Base-by-base conservation (phyloP, 805 yeast species). In the Kazachstania africana region DNA sequence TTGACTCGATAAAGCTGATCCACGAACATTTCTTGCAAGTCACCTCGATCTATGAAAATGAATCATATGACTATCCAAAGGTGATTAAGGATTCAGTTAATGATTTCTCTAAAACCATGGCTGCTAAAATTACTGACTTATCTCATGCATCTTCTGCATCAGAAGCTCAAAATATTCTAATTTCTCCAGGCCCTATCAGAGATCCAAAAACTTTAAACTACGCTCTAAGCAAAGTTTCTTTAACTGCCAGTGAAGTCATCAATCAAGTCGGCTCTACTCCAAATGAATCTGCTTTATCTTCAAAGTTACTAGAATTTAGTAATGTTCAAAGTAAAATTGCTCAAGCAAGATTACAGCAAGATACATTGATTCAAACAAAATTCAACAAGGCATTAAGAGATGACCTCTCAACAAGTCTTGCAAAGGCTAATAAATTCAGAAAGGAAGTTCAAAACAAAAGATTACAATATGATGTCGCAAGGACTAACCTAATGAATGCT, bases 11-110 rank as follows among this genome's bases (percentile, higher is more conserved):
- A 55, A 75, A 78, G 60, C 59, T 66, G 29, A 75, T 81, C 35
- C 80, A 78, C 64, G 67, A 62, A 42, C 67, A 68, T 47, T 55
- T 75, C 36, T 57, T 73, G 22, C 55, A 68, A 14, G 72, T 75
- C 26, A 65, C 78, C 14, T 44, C 61, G 12, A 57, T 62, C 24
- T 82, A 78, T 57, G 87, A 78, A 47, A 69, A 62, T 43, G 94
- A 81, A 57, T 69, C 79, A 30, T 83, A 82, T 57, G 94, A 82
- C 57, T 82, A 82, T 54, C 94, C 94, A 8, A 70, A 74, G 34
- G 76, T 77, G 45, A 62, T 57, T 20, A 75, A 68, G 45, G 94
- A 83, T 50, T 73, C 85, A n/a, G 70, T 82, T 40, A 65, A 68
- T 30, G 87, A 78, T 39, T 68, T 80, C 36, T 75, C 84, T 32